Evolutionary conservation across 176 grass and related monocot species (phyloP).

Genomic region (Paspalum vaginatum): DNA sequence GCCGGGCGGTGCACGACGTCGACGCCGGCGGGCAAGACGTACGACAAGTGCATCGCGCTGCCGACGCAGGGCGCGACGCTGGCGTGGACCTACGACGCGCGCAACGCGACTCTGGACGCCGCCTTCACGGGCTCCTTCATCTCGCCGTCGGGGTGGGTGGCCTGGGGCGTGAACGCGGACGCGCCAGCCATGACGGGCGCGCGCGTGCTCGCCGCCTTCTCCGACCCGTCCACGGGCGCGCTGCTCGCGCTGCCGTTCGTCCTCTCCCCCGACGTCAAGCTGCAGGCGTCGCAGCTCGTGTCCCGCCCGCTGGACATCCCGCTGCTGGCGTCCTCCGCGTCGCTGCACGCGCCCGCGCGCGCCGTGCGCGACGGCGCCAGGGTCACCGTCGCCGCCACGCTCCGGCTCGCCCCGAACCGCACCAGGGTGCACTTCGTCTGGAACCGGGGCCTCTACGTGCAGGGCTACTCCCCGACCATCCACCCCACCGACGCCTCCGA

Average conservation of each 20-base stretch:
- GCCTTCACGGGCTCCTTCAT: slow-evolving; percentile 88
- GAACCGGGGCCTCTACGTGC: slow-evolving; percentile 96
- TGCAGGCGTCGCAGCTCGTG: slow-evolving; percentile 66
- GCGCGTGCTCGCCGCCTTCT: slow-evolving; percentile 79
- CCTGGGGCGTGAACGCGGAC: slow-evolving; percentile 85
- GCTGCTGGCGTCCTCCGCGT: slow-evolving; percentile 70
- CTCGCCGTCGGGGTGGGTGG: slow-evolving; percentile 97
- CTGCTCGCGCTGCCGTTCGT: slow-evolving; percentile 89
- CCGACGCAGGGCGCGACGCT: slow-evolving; percentile 86
- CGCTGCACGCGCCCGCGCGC: slow-evolving; percentile 35
- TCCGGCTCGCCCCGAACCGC: slow-evolving; percentile 82
- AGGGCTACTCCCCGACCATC: slow-evolving; percentile 95
- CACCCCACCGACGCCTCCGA: slow-evolving; percentile 82
- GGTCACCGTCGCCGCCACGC: slow-evolving; percentile 68
- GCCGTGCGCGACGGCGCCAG: slow-evolving; percentile 63
- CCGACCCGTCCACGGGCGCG: slow-evolving; percentile 78
- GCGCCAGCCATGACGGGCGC: slow-evolving; percentile 79
- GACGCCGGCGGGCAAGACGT: slow-evolving; percentile 49
- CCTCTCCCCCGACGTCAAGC: slow-evolving; percentile 77
- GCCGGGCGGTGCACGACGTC: slow-evolving; percentile 60
- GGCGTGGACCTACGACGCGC: slow-evolving; percentile 90
- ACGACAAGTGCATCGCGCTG: slow-evolving; percentile 82
- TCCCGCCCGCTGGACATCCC: slow-evolving; percentile 78
- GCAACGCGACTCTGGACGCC: slow-evolving; percentile 88
- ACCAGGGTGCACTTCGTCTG: slow-evolving; percentile 80